A percentile compares a stretch with the other conserved stretches of the same genome.
Conservation (phyloP, 306 rosid species). For the Fagus sylvatica region DNA sequence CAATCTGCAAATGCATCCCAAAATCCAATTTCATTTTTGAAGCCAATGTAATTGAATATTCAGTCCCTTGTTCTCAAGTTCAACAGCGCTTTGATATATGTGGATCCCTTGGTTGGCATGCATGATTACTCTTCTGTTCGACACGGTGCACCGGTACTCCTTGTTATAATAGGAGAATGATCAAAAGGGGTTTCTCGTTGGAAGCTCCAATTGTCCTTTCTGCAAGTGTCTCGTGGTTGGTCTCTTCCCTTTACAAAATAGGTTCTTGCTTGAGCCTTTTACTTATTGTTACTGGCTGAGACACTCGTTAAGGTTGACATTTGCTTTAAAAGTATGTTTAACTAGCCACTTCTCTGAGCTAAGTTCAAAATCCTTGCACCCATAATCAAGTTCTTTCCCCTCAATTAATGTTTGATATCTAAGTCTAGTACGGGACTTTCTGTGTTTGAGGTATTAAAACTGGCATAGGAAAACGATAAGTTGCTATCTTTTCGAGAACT, state of each 20-base stretch:
- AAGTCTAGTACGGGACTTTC: too few species aligned
- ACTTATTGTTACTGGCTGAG: neutral
- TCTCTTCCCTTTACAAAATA: neutral
- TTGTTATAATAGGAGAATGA: neutral
- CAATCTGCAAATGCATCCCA: slow-evolving; percentile 13
- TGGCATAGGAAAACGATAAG: too few species aligned
- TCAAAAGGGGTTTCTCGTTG: neutral
- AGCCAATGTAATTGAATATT: slow-evolving; percentile 17
- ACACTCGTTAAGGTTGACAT: too few species aligned
- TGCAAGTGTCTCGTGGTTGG: neutral
- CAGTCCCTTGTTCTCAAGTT: neutral
- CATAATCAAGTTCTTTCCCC: neutral
- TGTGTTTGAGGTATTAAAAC: too few species aligned
- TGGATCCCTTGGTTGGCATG: neutral
- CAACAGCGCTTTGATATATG: neutral
- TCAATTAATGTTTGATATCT: too few species aligned
- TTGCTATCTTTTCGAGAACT: neutral
- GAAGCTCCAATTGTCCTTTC: neutral
- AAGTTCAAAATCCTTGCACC: neutral
- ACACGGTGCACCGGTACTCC: neutral
- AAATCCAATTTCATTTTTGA: slow-evolving; percentile 7
- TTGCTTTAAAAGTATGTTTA: too few species aligned
- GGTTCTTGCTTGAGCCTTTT: neutral
- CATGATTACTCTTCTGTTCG: neutral
- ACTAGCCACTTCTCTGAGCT: too few species aligned